A percentile compares a stretch with the other conserved stretches of the same genome.
These are phyloP conservation scores for Phycomyces nitens DNA, from an alignment of 192 early-diverging fungal genomes.

Conservation along the genomic window DNA sequence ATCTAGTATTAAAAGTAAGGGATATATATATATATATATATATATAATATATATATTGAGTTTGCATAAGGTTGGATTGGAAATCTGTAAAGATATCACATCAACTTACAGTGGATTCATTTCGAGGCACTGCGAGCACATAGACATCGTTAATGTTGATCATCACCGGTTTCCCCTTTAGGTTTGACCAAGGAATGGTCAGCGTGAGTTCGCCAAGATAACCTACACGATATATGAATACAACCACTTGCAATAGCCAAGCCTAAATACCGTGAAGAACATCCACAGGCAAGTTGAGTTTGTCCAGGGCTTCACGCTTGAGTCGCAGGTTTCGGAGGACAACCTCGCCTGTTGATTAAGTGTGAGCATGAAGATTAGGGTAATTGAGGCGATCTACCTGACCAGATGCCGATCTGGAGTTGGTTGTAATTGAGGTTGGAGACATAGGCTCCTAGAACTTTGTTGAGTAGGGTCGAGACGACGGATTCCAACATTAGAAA, in stretches of 20 bases:
- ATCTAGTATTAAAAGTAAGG: conserved; percentile 40
- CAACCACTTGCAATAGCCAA: no score
- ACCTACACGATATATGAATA: no score
- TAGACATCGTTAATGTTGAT: conserved; percentile 87
- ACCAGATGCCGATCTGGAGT: conserved; percentile 94
- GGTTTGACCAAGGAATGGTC: conserved; percentile 95
- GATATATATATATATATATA: background rate
- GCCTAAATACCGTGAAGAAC: conserved; percentile 71
- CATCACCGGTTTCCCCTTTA: conserved; percentile 91
- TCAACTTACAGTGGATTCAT: conserved; percentile 51
- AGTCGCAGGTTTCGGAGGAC: conserved; percentile 87
- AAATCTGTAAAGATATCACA: background rate
- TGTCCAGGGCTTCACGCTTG: conserved; percentile 86
- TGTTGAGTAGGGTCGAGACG: conserved; percentile 72
- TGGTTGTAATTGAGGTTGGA: conserved; percentile 91
- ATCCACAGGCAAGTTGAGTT: conserved; percentile 92
- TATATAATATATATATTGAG: background rate
- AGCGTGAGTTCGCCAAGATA: conserved; percentile 90
- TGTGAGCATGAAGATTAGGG: background rate
- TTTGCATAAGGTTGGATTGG: background rate
- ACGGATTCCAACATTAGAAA: conserved; percentile 71
- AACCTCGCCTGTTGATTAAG: conserved; percentile 78
- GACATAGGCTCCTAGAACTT: conserved; percentile 92
- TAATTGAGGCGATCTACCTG: conserved; percentile 54
- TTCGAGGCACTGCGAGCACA: conserved; percentile 80